Conservation (phyloP, 495 filamentous ascomycete species). For the Aspergillus carlsbadensis region DNA sequence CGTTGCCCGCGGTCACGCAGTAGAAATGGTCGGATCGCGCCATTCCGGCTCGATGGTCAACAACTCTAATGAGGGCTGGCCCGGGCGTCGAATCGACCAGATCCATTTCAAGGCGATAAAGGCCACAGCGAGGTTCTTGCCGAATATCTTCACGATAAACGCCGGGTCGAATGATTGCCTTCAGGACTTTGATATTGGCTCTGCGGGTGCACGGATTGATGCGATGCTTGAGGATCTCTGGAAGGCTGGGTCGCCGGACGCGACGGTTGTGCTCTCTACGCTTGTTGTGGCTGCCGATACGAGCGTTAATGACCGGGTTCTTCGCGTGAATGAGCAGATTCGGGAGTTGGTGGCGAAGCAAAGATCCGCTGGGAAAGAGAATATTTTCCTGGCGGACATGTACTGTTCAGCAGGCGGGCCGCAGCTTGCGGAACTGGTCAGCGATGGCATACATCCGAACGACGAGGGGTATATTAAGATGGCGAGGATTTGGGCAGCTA, state of each 20-base stretch:
- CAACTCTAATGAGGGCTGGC: slow-evolving; percentile 2
- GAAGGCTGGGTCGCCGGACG: neutral
- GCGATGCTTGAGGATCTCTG: neutral
- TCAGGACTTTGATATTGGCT: neutral
- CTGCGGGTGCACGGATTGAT: neutral
- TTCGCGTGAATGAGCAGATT: neutral
- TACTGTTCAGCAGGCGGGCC: neutral
- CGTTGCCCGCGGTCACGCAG: neutral
- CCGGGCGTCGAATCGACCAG: neutral
- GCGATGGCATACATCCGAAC: neutral
- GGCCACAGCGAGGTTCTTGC: neutral
- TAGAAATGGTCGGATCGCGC: neutral
- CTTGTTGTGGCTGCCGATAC: neutral
- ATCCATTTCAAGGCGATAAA: neutral
- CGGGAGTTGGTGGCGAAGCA: neutral
- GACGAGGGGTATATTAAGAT: neutral
- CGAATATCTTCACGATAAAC: neutral
- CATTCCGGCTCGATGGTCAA: neutral
- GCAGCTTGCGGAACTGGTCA: neutral
- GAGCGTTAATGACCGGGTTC: neutral
- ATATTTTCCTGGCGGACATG: neutral
- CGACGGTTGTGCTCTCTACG: neutral
- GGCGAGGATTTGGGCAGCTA: neutral
- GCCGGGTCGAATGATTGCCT: neutral
- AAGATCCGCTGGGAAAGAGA: neutral